A percentile compares a stretch with the other conserved stretches of the same genome.
These are phyloP conservation scores for Cladosporium sp. DNA, from an alignment of 2,329 filamentous ascomycete genomes.

Conservation along the genomic window DNA sequence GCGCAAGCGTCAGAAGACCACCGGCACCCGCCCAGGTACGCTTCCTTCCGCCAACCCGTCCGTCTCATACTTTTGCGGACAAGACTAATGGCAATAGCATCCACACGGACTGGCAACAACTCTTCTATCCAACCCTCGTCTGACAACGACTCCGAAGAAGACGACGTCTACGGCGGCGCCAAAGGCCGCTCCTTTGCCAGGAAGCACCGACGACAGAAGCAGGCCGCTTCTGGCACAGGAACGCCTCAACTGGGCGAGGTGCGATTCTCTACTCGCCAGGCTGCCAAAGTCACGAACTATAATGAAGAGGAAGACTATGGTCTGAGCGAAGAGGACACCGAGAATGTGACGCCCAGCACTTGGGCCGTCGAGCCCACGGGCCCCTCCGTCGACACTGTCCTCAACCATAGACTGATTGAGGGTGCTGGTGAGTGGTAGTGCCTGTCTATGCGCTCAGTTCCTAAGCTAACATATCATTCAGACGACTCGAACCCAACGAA, in stretches of 20 bases:
- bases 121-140: constrained; percentile 9
- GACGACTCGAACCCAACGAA: constrained; percentile 42
- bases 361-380: constrained; percentile 62
- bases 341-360: constrained; percentile 58
- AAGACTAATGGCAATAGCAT: constrained; percentile 20
- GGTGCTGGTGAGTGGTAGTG: constrained; percentile 40
- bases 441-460: background rate
- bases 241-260: constrained; percentile 70
- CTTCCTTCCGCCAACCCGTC: constrained; percentile 32
- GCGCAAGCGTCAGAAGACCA: constrained; percentile 64
- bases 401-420: constrained; percentile 77
- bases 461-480: constrained; percentile 5
- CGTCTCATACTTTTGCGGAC: background rate
- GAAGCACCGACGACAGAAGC: constrained; percentile 67
- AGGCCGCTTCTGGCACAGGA: constrained; percentile 56
- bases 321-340: constrained; percentile 55
- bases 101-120: constrained; percentile 16
- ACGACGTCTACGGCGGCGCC: constrained; percentile 71
- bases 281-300: constrained; percentile 67
- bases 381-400: constrained; percentile 83
- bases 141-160: constrained; percentile 35
- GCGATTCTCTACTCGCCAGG: constrained; percentile 83
- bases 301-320: constrained; percentile 62
- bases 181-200: constrained; percentile 63
- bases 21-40: constrained; percentile 58